phyloP scores from a whole-genome alignment of 805 yeast species.

The Schizosaccharomyces lindneri region DNA sequence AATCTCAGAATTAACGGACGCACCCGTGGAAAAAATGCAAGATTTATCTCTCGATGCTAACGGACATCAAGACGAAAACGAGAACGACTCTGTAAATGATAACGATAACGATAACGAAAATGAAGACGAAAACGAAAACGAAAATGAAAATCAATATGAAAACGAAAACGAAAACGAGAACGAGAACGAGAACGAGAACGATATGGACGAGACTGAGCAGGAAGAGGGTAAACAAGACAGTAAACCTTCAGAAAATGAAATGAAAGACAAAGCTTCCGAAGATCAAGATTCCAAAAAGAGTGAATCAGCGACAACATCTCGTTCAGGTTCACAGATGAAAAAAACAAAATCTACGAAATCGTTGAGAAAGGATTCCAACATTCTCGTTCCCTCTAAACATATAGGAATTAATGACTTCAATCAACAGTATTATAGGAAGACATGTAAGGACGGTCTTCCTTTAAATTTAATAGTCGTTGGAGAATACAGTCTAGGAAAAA shows the following conservation, averaged over 20 bases:
- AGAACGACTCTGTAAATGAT: too few relatives aligned
- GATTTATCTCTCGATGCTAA: not conserved
- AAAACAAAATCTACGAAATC: not conserved
- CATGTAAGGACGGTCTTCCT: not conserved
- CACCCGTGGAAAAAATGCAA: not conserved
- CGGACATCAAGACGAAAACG: too few relatives aligned
- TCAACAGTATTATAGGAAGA: not conserved
- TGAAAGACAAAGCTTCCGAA: too few relatives aligned
- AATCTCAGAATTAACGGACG: not conserved
- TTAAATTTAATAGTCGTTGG: not conserved
- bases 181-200: too few relatives aligned
- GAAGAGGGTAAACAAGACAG: too few relatives aligned
- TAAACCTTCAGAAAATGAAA: too few relatives aligned
- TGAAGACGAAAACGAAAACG: not conserved
- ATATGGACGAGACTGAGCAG: too few relatives aligned
- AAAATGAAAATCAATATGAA: too few relatives aligned
- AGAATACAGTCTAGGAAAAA: constrained; percentile 50
- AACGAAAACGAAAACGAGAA: too few relatives aligned
- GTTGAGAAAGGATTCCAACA: not conserved
- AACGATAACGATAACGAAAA: too few relatives aligned
- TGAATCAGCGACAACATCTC: too few relatives aligned
- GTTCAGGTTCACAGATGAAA: not conserved
- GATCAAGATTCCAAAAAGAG: too few relatives aligned
- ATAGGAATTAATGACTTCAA: not conserved
- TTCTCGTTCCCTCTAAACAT: not conserved